Base-by-base conservation (phyloP, 352 stramenopile species). In the Phytophthora podocarpi region DNA sequence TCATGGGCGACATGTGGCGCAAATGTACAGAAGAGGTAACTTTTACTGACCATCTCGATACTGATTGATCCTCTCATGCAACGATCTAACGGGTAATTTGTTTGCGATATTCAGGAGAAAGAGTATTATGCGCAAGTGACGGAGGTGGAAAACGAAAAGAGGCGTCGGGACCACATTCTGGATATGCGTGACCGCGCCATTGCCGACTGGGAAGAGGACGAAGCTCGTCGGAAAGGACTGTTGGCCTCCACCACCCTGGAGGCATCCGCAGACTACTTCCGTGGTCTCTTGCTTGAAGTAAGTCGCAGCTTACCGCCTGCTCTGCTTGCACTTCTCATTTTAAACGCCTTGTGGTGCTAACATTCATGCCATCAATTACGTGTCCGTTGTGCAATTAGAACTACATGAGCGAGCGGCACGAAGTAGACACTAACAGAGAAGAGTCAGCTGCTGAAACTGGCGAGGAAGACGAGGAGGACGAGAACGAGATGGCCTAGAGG, bases 1-100 rank as follows among this genome's bases (percentile, higher is more conserved):
- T 93, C 36, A 77, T 93, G 48, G 84, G 84, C 34, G 84, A 93
- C 35, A 90, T 89, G 82, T 93, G 84, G 84, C 84, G 84, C 54
- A 91, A 87, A 52, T 87, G 78, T 59, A 85, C 76, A 3, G 84
- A 93, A 39, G 84, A 93, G 69, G 76, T 85, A 64, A 37, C 9
- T 23, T 24, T 46, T 36, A 20, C 32, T 27, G 16, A 48, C 8
- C 9, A 20, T 48, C 27, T n/a, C 32, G n/a, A 21, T 26, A 46
- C 9, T 3, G 31, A 21, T 48, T 34, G 18, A 13, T n/a, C n/a
- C 8, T 12, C 11, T 23, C 28, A 15, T 43, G 39, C 37, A n/a
- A n/a, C 4, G 16, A 34, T 37, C 30, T 59, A 32, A 59, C 27
- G 5, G 15, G 27, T 3, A 39, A 40, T 52, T 5, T 24, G 16